These are phyloP conservation scores for apple (Malus domestica) DNA, from an alignment of 306 rosid genomes.

Conservation along the genomic window ASM211411v1 NC_041793.1:5022501-5023000, in stretches of 20 bases:
- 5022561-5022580: neutral
- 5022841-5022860: neutral
- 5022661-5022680: neutral
- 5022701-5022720: neutral
- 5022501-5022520: neutral
- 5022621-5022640: neutral
- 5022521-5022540: neutral
- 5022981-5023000: neutral
- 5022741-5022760: neutral
- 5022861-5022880: neutral
- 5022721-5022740: neutral
- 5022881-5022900: neutral
- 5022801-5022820: neutral
- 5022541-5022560: neutral
- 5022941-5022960: conserved; percentile 26
- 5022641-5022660: neutral
- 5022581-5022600: neutral
- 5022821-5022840: neutral
- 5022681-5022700: neutral
- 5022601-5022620: neutral
- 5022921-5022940: conserved; percentile 1
- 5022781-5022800: neutral
- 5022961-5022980: neutral
- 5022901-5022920: neutral
- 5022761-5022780: neutral